phyloP scores from a whole-genome alignment of 75 land plant genomes.

The Cunninghamia lanceolata region DNA sequence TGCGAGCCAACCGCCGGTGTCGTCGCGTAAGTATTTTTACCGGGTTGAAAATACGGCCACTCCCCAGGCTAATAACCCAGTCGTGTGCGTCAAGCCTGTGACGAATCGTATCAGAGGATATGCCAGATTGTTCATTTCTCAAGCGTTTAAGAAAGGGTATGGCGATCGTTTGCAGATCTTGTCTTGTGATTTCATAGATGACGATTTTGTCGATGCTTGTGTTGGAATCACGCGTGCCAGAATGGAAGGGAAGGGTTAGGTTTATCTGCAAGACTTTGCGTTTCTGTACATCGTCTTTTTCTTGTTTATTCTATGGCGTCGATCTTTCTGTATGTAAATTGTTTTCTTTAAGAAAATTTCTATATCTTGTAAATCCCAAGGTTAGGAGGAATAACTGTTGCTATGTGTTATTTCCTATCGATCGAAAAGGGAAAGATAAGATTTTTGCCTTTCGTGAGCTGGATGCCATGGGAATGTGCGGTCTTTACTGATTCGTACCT shows the following conservation, averaged over 20 bases:
- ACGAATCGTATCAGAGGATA: constrained; percentile 62
- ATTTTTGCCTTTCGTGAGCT: too few species aligned
- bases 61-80: constrained; percentile 73
- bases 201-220: constrained; percentile 88
- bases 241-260: constrained; percentile 44
- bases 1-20: constrained; percentile 56
- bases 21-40: constrained; percentile 70
- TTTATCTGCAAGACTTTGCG: too few species aligned
- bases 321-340: too few species aligned
- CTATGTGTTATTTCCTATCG: too few species aligned
- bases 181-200: constrained; percentile 81
- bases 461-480: too few species aligned
- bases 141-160: constrained; percentile 49
- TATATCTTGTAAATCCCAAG: too few species aligned
- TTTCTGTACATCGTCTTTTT: too few species aligned
- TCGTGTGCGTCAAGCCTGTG: constrained; percentile 76
- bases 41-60: constrained; percentile 92
- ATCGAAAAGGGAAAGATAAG: too few species aligned
- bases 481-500: too few species aligned
- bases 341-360: too few species aligned
- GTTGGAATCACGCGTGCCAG: constrained; percentile 70
- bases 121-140: constrained; percentile 73
- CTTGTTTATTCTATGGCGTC: too few species aligned
- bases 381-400: too few species aligned
- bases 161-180: constrained; percentile 81